These are phyloP conservation scores for Suillus spraguei DNA, from an alignment of 768 basidiomycete species.

Conservation along the genomic window DNA sequence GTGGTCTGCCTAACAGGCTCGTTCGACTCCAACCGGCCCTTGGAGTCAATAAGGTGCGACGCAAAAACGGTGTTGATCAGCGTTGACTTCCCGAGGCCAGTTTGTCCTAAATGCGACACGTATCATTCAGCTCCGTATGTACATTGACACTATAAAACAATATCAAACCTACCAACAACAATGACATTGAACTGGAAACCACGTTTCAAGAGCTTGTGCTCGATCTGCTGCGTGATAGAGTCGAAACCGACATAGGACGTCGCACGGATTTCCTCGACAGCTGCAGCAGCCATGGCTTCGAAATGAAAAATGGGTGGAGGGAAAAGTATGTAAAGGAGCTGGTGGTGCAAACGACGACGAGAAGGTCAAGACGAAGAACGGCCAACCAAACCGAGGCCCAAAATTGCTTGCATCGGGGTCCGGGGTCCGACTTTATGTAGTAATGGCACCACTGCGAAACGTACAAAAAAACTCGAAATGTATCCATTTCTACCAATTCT, in stretches of 20 bases:
- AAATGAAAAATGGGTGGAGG: slow-evolving; percentile 14
- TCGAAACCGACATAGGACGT: slow-evolving; percentile 97
- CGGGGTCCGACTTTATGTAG: slow-evolving; percentile 22
- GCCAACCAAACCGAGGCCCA: slow-evolving; percentile 27
- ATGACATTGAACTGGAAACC: slow-evolving; percentile 99
- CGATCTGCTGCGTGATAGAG: slow-evolving; percentile 95
- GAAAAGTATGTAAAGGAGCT: slow-evolving; percentile 16
- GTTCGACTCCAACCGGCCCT: slow-evolving; percentile 87
- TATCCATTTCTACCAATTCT: slow-evolving; percentile 2
- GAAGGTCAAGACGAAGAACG: slow-evolving; percentile 12
- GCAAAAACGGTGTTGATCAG: slow-evolving; percentile 99
- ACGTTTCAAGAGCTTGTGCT: slow-evolving; percentile 98
- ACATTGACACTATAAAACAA: background rate
- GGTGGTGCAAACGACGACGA: slow-evolving; percentile 21
- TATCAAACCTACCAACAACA: slow-evolving; percentile 74
- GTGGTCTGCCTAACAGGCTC: slow-evolving; percentile 95
- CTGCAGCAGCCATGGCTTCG: slow-evolving; percentile 44
- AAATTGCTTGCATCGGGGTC: slow-evolving; percentile 34
- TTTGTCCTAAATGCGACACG: slow-evolving; percentile 68
- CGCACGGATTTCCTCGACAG: slow-evolving; percentile 81
- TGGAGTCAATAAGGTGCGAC: slow-evolving; percentile 96
- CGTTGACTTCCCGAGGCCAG: slow-evolving; percentile 97
- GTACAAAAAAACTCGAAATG: background rate
- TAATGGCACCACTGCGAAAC: slow-evolving; percentile 21
- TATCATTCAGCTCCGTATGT: background rate